Percentiles rank a stretch among this genome's conserved stretches.
phyloP scores from a whole-genome alignment of 768 basidiomycete genomes.

The Udeniomyces megalosporus region DNA sequence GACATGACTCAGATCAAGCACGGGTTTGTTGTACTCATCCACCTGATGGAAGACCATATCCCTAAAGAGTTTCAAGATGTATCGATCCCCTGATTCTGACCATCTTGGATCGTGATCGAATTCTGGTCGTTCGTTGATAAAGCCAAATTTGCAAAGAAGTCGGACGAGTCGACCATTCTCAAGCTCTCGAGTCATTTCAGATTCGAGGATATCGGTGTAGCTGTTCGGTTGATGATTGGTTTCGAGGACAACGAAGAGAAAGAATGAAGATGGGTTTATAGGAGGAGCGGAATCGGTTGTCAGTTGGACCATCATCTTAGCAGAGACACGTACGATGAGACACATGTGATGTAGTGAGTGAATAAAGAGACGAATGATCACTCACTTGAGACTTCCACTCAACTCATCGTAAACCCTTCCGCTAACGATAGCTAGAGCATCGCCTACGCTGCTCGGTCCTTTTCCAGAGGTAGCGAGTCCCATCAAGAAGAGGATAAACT shows the following conservation, averaged over 20 bases:
- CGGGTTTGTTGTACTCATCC: conserved; percentile 73
- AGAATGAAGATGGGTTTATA: background rate
- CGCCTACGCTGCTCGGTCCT: conserved; percentile 54
- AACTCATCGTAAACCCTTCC: conserved; percentile 58
- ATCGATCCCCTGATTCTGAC: conserved; percentile 96
- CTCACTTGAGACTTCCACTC: conserved; percentile 65
- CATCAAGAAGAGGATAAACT: conserved; percentile 53
- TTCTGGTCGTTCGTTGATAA: conserved; percentile 99
- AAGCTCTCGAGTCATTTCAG: conserved; percentile 68
- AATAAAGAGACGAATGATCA: background rate
- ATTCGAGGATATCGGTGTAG: conserved; percentile 62
- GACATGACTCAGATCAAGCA: conserved; percentile 80
- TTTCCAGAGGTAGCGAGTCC: conserved; percentile 34
- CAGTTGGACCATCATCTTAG: background rate
- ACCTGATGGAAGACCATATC: conserved; percentile 98
- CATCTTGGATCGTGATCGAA: conserved; percentile 90
- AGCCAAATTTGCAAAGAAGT: conserved; percentile 81
- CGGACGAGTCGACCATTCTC: conserved; percentile 88
- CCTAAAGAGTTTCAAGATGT: conserved; percentile 93
- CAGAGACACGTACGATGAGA: conserved; percentile 20
- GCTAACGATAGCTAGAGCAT: conserved; percentile 65
- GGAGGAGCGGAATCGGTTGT: background rate
- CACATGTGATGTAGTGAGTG: conserved; percentile 45
- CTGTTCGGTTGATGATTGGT: conserved; percentile 31
- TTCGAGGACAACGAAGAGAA: background rate